A percentile compares a stretch with the other conserved stretches of the same genome.
These are phyloP conservation scores for Phylloporus scabripes DNA, from an alignment of 768 basidiomycete species.

Conservation along the genomic window DNA sequence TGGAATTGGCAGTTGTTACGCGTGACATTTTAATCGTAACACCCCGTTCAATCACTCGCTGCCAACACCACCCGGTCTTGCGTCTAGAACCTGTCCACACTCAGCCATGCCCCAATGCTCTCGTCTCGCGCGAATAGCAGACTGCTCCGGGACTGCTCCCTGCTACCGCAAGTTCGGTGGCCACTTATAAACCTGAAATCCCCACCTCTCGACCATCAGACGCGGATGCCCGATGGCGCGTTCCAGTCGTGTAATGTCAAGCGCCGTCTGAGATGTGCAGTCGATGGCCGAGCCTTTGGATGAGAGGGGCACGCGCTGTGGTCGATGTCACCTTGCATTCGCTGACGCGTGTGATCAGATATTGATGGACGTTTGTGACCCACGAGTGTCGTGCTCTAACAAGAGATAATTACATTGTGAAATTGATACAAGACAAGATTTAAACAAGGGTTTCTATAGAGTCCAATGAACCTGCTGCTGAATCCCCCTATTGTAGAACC, in stretches of 20 bases:
- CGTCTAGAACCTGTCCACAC: conserved; percentile 54
- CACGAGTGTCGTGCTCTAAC: too few relatives aligned
- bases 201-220: conserved; percentile 24
- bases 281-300: conserved; percentile 12
- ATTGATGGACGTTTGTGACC: conserved; percentile 98
- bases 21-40: conserved; percentile 14
- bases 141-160: conserved; percentile 36
- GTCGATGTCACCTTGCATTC: conserved; percentile 8
- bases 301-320: conserved; percentile 46
- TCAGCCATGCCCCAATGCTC: conserved; percentile 45
- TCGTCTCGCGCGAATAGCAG: conserved; percentile 35
- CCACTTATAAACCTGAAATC: conserved; percentile 17
- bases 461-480: too few relatives aligned
- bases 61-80: conserved; percentile 50
- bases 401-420: too few relatives aligned
- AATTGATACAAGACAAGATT: too few relatives aligned
- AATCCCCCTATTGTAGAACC: too few relatives aligned
- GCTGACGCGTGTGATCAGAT: conserved; percentile 39
- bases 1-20: conserved; percentile 15
- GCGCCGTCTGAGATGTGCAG: conserved; percentile 21
- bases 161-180: not conserved
- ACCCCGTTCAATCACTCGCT: conserved; percentile 81
- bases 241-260: conserved; percentile 18
- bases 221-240: conserved; percentile 28
- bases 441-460: too few relatives aligned